These are phyloP conservation scores for Myriosclerotinia duriaeana DNA, from an alignment of 2,329 filamentous ascomycete genomes.

Conservation along the genomic window DNA sequence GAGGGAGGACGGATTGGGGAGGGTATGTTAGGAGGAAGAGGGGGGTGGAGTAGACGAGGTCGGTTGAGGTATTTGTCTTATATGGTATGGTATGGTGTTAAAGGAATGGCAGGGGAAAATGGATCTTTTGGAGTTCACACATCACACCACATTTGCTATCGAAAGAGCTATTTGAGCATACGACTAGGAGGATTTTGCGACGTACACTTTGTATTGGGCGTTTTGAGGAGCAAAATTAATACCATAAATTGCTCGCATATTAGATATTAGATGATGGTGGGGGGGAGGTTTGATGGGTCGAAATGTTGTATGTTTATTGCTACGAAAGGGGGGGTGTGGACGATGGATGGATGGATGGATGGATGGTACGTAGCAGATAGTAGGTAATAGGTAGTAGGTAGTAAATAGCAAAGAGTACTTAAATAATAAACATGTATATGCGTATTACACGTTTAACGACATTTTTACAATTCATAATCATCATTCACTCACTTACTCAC, in stretches of 20 bases:
- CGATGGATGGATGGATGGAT: too few species aligned
- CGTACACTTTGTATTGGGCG: not conserved
- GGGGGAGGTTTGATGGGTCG: too few species aligned
- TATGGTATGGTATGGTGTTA: not conserved
- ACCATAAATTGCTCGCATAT: too few species aligned
- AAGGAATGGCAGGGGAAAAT: not conserved
- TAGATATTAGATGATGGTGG: not conserved
- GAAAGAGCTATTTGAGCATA: not conserved
- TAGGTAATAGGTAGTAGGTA: too few species aligned
- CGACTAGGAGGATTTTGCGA: not conserved
- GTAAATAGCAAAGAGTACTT: too few species aligned
- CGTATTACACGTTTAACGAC: too few species aligned
- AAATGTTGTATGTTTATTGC: too few species aligned
- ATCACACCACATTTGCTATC: not conserved
- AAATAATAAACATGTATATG: too few species aligned
- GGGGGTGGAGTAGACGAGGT: not conserved
- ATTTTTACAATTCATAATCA: too few species aligned
- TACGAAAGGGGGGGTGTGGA: too few species aligned
- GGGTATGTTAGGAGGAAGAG: conserved; percentile 6
- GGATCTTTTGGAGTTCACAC: not conserved
- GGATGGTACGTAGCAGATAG: too few species aligned
- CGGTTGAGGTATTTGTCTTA: not conserved
- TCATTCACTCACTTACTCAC: not conserved
- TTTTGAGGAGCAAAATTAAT: too few species aligned
- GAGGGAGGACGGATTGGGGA: conserved; percentile 6